phyloP scores from a whole-genome alignment of 345 rosid species.

The Gossypium thurberi region DNA sequence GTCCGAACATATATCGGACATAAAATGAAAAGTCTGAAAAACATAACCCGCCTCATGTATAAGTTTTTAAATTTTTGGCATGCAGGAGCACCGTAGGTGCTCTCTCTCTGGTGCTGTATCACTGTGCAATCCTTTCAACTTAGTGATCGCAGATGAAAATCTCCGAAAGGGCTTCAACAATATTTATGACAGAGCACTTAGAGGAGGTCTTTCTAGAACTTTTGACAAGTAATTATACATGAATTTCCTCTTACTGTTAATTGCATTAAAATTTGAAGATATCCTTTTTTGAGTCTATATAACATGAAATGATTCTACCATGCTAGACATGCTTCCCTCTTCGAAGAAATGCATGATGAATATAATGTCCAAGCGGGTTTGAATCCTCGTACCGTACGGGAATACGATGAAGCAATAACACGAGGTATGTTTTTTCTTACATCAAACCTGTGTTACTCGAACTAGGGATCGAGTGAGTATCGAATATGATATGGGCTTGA shows the following conservation, averaged over 20 bases:
- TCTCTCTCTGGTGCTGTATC: slow-evolving; percentile 76
- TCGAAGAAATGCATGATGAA: slow-evolving; percentile 77
- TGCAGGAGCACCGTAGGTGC: slow-evolving; percentile 60
- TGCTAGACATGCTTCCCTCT: slow-evolving; percentile 72
- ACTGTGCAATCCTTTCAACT: slow-evolving; percentile 86
- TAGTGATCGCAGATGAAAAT: slow-evolving; percentile 86
- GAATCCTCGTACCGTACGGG: slow-evolving; percentile 70
- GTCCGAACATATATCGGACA: neutral
- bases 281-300: neutral
- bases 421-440: slow-evolving; percentile 39
- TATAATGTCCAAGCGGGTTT: slow-evolving; percentile 58
- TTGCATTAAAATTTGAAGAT: neutral
- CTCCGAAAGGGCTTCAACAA: slow-evolving; percentile 88
- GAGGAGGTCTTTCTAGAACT: slow-evolving; percentile 52
- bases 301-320: neutral
- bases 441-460: neutral
- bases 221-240: slow-evolving; percentile 47
- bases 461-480: neutral
- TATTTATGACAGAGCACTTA: slow-evolving; percentile 71
- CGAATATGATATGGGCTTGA: neutral
- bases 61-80: slow-evolving; percentile 11
- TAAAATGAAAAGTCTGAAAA: neutral
- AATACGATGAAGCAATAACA: slow-evolving; percentile 76
- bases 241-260: slow-evolving; percentile 6
- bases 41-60: neutral